These are phyloP conservation scores for Somion occarium DNA, from an alignment of 1,284 basidiomycete genomes.

Conservation along the genomic window DNA sequence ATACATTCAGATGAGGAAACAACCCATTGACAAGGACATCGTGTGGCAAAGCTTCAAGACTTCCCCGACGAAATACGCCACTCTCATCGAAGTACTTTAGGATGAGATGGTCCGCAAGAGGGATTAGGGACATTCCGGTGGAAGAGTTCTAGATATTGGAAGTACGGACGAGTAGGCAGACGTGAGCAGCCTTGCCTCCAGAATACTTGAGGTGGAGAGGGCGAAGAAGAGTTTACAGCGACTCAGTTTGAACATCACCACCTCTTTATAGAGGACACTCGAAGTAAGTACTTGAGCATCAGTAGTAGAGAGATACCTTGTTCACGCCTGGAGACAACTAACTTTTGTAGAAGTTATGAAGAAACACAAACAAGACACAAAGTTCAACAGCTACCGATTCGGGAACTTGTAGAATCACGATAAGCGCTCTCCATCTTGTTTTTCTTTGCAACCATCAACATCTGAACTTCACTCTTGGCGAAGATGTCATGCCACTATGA, in stretches of 20 bases:
- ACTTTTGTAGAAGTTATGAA: no score
- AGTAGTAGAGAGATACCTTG: not conserved
- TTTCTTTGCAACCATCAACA: not conserved
- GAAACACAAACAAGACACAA: not conserved
- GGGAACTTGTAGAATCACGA: not conserved
- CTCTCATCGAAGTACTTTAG: not conserved
- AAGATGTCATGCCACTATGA: no score
- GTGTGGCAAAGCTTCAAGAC: constrained; percentile 16
- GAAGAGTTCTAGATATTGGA: not conserved
- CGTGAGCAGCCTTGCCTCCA: not conserved
- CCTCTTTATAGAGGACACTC: no score
- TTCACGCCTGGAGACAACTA: no score
- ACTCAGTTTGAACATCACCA: not conserved
- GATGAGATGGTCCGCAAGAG: not conserved
- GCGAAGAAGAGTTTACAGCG: not conserved
- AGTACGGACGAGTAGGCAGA: not conserved
- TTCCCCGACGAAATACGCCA: not conserved
- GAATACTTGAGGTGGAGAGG: not conserved
- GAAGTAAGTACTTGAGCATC: no score
- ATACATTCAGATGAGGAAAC: constrained; percentile 41
- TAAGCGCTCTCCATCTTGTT: not conserved
- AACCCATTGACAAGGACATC: constrained; percentile 47
- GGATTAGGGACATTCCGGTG: not conserved
- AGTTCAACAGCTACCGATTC: not conserved
- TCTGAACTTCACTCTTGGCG: not conserved